A percentile compares a stretch with the other conserved stretches of the same genome.
phyloP scores from a whole-genome alignment of 2,329 filamentous ascomycete species.

The Cladophialophora exuberans region DNA sequence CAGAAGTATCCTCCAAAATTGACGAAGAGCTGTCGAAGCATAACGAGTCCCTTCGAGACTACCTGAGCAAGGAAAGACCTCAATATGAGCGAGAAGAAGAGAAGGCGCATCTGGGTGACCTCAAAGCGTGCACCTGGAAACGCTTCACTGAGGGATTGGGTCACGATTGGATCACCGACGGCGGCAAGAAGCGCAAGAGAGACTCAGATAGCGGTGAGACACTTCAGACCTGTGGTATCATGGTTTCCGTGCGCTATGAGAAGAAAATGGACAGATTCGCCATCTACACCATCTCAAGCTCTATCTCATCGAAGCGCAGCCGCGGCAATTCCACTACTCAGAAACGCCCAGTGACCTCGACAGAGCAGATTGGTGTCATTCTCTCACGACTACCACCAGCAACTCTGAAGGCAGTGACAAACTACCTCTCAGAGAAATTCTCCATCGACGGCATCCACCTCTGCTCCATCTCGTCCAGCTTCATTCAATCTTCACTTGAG shows the following conservation, averaged over 20 bases:
- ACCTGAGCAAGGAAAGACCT: constrained; percentile 15
- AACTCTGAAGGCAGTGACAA: constrained; percentile 13
- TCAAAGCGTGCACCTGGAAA: constrained; percentile 25
- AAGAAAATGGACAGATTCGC: constrained; percentile 25
- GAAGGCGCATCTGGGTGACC: constrained; percentile 21
- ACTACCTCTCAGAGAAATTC: constrained; percentile 23
- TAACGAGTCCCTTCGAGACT: constrained; percentile 15
- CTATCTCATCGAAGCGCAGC: constrained; percentile 10
- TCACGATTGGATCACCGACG: not conserved
- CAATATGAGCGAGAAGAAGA: constrained; percentile 28
- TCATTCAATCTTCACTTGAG: constrained; percentile 21
- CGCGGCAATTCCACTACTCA: not conserved
- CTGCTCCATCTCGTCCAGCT: not conserved
- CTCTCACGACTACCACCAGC: constrained; percentile 23
- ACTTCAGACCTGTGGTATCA: constrained; percentile 2
- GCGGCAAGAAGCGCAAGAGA: constrained; percentile 15
- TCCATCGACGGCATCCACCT: constrained; percentile 16
- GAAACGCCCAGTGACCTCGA: not conserved
- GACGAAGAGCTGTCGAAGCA: constrained; percentile 16
- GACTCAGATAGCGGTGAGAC: not conserved
- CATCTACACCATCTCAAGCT: constrained; percentile 16
- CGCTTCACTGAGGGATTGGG: constrained; percentile 1
- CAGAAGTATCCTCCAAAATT: no score
- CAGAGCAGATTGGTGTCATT: constrained; percentile 14
- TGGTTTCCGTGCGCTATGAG: constrained; percentile 26